These are phyloP conservation scores for Musa schizocarpa DNA, from an alignment of 176 grass and related monocot species.

Conservation along the genomic window DNA sequence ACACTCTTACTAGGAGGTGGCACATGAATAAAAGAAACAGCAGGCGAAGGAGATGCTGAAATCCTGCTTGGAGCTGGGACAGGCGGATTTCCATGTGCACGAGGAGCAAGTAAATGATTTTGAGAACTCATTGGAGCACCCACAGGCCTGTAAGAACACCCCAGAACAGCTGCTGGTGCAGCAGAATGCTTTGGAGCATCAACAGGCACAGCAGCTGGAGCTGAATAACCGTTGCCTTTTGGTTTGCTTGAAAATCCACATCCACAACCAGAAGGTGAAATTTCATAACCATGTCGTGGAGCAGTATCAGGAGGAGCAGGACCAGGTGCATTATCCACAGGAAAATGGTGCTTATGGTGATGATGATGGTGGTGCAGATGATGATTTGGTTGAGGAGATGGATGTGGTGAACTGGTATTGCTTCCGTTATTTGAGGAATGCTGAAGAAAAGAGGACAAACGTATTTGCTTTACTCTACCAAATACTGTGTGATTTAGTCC, in stretches of 20 bases:
- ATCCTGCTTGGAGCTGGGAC: constrained; percentile 22
- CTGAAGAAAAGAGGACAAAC: constrained; percentile 60
- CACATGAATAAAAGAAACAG: constrained; percentile 32
- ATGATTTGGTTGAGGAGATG: constrained; percentile 41
- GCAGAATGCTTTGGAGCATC: constrained; percentile 31
- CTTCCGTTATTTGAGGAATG: constrained; percentile 45
- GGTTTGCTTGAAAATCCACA: constrained; percentile 22
- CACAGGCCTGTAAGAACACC: constrained; percentile 3
- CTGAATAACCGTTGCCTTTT: not conserved
- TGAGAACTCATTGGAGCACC: constrained; percentile 18
- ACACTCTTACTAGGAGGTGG: constrained; percentile 37
- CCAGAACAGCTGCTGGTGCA: constrained; percentile 32
- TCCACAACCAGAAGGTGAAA: constrained; percentile 36
- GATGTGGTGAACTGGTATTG: constrained; percentile 38
- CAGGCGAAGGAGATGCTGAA: constrained; percentile 24
- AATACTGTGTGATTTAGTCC: constrained; percentile 76
- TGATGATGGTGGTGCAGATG: constrained; percentile 39
- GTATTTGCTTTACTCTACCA: constrained; percentile 81
- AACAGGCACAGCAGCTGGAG: constrained; percentile 7
- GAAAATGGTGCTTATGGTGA: constrained; percentile 27
- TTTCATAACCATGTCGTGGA: constrained; percentile 4
- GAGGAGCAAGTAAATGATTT: constrained; percentile 14
- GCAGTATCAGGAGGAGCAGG: constrained; percentile 32
- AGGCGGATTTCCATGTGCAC: constrained; percentile 22
- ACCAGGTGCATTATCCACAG: constrained; percentile 28